These are phyloP conservation scores for Oidiodendron maius DNA, from an alignment of 495 filamentous ascomycete genomes.

Conservation along the genomic window DNA sequence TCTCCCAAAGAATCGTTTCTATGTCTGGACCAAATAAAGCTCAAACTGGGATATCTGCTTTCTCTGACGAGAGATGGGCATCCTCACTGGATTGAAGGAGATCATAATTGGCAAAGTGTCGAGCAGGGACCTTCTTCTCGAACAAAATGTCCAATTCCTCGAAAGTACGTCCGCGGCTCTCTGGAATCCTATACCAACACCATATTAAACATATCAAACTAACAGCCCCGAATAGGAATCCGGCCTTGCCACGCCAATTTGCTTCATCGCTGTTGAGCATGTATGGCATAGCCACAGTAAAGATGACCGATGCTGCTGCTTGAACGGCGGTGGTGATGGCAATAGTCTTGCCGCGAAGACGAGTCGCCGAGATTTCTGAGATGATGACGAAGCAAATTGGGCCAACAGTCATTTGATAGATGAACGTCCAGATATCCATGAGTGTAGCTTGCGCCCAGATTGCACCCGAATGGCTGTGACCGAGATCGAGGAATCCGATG, in stretches of 20 bases:
- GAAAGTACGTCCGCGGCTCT: slow-evolving; percentile 22
- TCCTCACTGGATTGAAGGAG: background rate
- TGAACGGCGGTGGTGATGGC: background rate
- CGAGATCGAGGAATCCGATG: slow-evolving; percentile 29
- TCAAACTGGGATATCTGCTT: too few species aligned
- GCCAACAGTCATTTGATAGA: slow-evolving; percentile 53
- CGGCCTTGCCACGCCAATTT: slow-evolving; percentile 41
- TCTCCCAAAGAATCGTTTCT: too few species aligned
- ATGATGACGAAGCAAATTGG: slow-evolving; percentile 52
- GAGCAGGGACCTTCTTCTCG: slow-evolving; percentile 27
- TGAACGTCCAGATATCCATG: slow-evolving; percentile 44
- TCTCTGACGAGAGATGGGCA: too few species aligned
- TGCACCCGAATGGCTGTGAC: slow-evolving; percentile 17
- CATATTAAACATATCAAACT: slow-evolving; percentile 30
- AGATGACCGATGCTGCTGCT: background rate
- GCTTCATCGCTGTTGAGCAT: slow-evolving; percentile 6
- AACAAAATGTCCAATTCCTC: slow-evolving; percentile 47
- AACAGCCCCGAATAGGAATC: slow-evolving; percentile 47
- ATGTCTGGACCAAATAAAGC: too few species aligned
- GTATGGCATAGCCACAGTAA: slow-evolving; percentile 1
- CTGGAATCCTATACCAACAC: background rate
- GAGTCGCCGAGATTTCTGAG: slow-evolving; percentile 48
- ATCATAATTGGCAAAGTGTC: slow-evolving; percentile 29
- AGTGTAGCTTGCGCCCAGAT: slow-evolving; percentile 47
- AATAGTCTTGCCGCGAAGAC: slow-evolving; percentile 44